Evolutionary conservation across 2,329 filamentous ascomycete genomes (phyloP).

Genomic region (Aspergillus pseudoterreus): DNA sequence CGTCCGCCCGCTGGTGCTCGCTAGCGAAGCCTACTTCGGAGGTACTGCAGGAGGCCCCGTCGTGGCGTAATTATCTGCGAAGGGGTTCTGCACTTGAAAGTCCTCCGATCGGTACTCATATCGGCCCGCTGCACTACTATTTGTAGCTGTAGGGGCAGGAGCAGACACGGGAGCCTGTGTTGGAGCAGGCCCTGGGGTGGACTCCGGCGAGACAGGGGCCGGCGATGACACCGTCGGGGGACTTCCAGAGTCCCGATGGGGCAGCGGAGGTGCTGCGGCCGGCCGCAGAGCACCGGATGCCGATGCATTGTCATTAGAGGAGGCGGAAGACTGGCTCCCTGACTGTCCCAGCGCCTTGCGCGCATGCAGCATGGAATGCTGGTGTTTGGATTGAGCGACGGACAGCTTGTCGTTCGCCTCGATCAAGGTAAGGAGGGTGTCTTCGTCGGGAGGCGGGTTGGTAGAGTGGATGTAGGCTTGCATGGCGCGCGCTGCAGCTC

Average conservation of each 20-base stretch:
- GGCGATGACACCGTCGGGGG: conserved; percentile 11
- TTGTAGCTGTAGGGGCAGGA: conserved; percentile 11
- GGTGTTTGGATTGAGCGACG: conserved; percentile 76
- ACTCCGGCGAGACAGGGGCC: background rate
- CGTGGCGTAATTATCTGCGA: conserved; percentile 31
- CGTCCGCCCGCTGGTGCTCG: too few species aligned
- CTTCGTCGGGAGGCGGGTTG: conserved; percentile 79
- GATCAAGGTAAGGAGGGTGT: conserved; percentile 89
- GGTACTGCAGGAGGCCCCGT: conserved; percentile 13
- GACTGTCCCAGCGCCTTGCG: conserved; percentile 37
- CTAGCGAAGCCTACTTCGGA: conserved; percentile 3
- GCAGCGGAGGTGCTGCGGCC: conserved; percentile 13
- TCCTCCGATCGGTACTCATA: conserved; percentile 38
- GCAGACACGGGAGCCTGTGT: conserved; percentile 6
- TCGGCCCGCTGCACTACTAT: conserved; percentile 9
- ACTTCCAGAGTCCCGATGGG: conserved; percentile 10
- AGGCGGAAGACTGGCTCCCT: conserved; percentile 17
- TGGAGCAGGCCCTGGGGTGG: background rate
- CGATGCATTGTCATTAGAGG: conserved; percentile 10
- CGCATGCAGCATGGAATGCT: conserved; percentile 67
- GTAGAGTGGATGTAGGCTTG: conserved; percentile 80
- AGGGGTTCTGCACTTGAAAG: conserved; percentile 41
- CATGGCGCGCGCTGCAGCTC: conserved; percentile 73
- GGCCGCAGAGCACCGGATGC: conserved; percentile 16
- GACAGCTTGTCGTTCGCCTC: conserved; percentile 91